Evolutionary conservation across 192 early-diverging fungal genomes (phyloP), one percentile per base, ranked within the genome.

Genomic region (Entophlyctis luteolus): DNA sequence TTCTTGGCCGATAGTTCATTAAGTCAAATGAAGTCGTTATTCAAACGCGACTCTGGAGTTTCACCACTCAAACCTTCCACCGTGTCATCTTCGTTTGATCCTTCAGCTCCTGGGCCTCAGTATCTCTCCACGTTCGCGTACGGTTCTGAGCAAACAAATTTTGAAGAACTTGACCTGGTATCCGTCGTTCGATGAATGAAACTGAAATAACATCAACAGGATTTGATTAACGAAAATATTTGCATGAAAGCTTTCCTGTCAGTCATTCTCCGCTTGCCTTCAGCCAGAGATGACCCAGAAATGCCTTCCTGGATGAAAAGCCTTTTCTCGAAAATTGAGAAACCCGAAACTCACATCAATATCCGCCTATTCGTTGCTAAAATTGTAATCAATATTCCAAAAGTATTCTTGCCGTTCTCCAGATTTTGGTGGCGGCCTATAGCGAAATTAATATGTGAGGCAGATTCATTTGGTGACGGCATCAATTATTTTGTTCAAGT

Each of bases 401-500:
- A 78, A 3, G 78, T 81, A 0, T 92, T 91, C 72, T 74, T 78
- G 36, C 71, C 81, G 27, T 85, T 81, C 72, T 81, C 81, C 0
- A 59, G 66, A 0, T 71, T 62, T 5, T 91, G 87, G 88, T 82
- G 88, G 63, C 72, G 76, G 2, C 78, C 81, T 2, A 20, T 91
- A 28, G 86, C 84, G 55, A 48, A 73, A 27, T 58, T 91, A 4
- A 80, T 79, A 2, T 65, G 72, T 23, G 76, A 80, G 57, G 83
- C 81, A 10, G 67, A 75, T 6, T 35, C 47, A 18, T 89, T 79
- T 73, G 84, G 82, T 25, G 72, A 77, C 23, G 75, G 85, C 5
- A 82, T 90, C 65, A 89, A 86, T 46, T 87, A 87, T 59, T 88
- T 85, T 77, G 77, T 89, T 57, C 85, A 86, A 59, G 87, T 89